Evolutionary conservation across 2,329 filamentous ascomycete species (phyloP).

Genomic region (Elsinoe australis): DNA sequence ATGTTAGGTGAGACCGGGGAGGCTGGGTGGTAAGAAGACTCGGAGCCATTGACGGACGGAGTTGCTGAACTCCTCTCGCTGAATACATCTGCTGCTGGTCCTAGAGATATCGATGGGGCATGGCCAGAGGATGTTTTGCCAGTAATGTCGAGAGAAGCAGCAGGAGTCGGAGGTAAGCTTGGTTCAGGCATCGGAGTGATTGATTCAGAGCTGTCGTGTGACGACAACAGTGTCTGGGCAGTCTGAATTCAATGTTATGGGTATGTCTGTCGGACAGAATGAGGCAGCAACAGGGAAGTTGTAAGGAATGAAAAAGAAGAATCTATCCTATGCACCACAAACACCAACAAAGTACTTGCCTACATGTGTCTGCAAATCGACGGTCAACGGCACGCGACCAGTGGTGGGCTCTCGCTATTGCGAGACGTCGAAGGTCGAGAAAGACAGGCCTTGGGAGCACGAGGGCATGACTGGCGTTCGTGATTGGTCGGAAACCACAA

Average conservation of each 20-base stretch:
- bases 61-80: constrained; percentile 43
- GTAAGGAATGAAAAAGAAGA: background rate
- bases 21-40: constrained; percentile 44
- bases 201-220: constrained; percentile 8
- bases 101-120: constrained; percentile 63
- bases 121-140: constrained; percentile 55
- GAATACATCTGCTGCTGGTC: constrained; percentile 56
- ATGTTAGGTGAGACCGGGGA: constrained; percentile 39
- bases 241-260: background rate
- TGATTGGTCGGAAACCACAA: constrained; percentile 5
- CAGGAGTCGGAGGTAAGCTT: constrained; percentile 64
- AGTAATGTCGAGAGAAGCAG: constrained; percentile 70
- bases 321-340: constrained; percentile 5
- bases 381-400: constrained; percentile 14
- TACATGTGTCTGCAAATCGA: background rate
- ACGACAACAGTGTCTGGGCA: constrained; percentile 7
- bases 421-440: too few species aligned
- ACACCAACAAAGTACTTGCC: background rate
- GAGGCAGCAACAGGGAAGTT: background rate
- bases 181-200: constrained; percentile 53
- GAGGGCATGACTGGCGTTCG: constrained; percentile 10
- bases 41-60: constrained; percentile 41
- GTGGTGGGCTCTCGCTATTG: constrained; percentile 1
- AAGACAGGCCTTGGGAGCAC: constrained; percentile 8
- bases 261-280: background rate